phyloP scores from a whole-genome alignment of 768 basidiomycete genomes.

The Tephrocybe sp. region DNA sequence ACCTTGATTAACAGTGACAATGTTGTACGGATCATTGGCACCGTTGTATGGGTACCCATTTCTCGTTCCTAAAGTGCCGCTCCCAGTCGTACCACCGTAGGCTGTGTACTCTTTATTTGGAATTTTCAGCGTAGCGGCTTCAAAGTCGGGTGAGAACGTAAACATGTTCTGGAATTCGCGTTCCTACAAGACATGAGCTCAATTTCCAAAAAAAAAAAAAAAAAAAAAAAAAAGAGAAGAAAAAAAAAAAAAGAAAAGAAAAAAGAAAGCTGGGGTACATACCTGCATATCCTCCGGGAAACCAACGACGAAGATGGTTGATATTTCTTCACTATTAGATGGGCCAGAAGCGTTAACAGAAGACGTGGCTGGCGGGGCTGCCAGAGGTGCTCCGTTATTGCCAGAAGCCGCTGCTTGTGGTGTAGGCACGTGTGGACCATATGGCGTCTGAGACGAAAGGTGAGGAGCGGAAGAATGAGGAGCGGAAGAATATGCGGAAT shows the following conservation, averaged over 20 bases:
- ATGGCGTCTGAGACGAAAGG: constrained; percentile 73
- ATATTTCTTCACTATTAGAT: constrained; percentile 77
- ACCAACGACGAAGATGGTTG: constrained; percentile 96
- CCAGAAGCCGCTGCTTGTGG: constrained; percentile 23
- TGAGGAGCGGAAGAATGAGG: constrained; percentile 38
- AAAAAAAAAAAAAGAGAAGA: no score
- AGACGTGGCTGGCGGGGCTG: constrained; percentile 15
- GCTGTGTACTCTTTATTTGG: constrained; percentile 89
- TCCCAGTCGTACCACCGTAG: constrained; percentile 46
- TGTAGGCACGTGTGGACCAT: constrained; percentile 62
- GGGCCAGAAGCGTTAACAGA: constrained; percentile 23
- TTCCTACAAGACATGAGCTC: constrained; percentile 55
- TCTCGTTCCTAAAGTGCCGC: constrained; percentile 17
- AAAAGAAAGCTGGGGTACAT: no score
- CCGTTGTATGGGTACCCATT: constrained; percentile 35
- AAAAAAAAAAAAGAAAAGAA: no score
- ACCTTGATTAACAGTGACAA: constrained; percentile 80
- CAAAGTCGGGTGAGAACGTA: constrained; percentile 92
- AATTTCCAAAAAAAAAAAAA: constrained; percentile 3
- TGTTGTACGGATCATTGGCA: constrained; percentile 78
- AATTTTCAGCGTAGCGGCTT: constrained; percentile 96
- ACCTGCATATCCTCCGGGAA: constrained; percentile 99
- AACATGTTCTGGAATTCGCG: constrained; percentile 99
- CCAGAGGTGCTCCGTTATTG: constrained; percentile 18
- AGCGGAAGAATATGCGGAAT: constrained; percentile 27